phyloP scores from a whole-genome alignment of 371 early-diverging fungal genomes.

The Entomophthora muscae region DNA sequence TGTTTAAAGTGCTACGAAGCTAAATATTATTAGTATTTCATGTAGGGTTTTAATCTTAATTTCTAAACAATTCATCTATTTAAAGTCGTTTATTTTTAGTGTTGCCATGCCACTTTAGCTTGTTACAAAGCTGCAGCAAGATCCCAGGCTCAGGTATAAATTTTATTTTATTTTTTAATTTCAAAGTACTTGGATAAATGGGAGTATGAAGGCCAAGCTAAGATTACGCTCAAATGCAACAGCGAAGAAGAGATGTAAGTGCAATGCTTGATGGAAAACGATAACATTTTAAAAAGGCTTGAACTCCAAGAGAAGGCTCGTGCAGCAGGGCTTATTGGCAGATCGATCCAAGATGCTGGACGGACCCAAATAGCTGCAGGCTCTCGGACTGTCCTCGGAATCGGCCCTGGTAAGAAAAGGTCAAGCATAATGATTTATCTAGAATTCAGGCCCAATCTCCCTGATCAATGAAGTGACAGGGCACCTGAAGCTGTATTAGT shows the following conservation, averaged over 20 bases:
- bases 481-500: slow-evolving; percentile 64
- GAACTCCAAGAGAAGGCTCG: slow-evolving; percentile 51
- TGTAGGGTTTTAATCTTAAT: too few relatives aligned
- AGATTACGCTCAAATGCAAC: slow-evolving; percentile 64
- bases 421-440: slow-evolving; percentile 3
- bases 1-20: too few relatives aligned
- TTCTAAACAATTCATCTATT: too few relatives aligned
- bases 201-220: slow-evolving; percentile 70
- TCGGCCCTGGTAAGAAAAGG: slow-evolving; percentile 67
- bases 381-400: slow-evolving; percentile 84
- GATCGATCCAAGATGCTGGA: slow-evolving; percentile 87
- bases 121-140: slow-evolving; percentile 49
- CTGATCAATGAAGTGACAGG: slow-evolving; percentile 63
- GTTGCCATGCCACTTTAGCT: slow-evolving; percentile 85
- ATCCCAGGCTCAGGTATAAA: slow-evolving; percentile 30
- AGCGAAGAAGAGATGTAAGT: slow-evolving; percentile 62
- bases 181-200: slow-evolving; percentile 39
- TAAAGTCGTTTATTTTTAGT: too few relatives aligned
- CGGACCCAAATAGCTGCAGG: slow-evolving; percentile 95
- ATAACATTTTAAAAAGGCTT: slow-evolving; percentile 23
- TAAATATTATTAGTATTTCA: too few relatives aligned
- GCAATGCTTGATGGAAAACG: background rate
- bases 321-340: slow-evolving; percentile 48
- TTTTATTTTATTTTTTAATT: background rate
- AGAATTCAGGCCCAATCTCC: slow-evolving; percentile 38